Evolutionary conservation across 495 filamentous ascomycete species (phyloP).

Genomic region (Daldinia grandis): DNA sequence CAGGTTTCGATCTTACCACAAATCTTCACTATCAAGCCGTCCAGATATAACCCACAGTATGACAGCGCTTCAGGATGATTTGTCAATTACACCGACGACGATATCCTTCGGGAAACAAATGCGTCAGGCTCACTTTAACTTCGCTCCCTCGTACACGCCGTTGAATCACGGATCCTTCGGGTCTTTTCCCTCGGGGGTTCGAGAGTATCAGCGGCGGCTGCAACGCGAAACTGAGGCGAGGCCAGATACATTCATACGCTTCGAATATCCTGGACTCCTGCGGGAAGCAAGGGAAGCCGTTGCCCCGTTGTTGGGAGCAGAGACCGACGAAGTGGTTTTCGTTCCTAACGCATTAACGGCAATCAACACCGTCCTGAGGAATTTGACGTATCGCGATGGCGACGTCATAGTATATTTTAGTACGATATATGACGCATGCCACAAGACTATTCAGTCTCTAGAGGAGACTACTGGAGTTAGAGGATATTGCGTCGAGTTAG

Average conservation of each 20-base stretch:
- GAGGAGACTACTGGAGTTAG: conserved; percentile 58
- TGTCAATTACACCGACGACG: not conserved
- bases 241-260: conserved; percentile 59
- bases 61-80: conserved; percentile 17
- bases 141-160: conserved; percentile 47
- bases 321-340: conserved; percentile 71
- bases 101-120: conserved; percentile 48
- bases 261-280: conserved; percentile 63
- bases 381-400: conserved; percentile 61
- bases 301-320: conserved; percentile 67
- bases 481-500: conserved; percentile 52
- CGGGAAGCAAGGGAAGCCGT: conserved; percentile 67
- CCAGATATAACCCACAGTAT: conserved; percentile 1
- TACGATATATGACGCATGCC: conserved; percentile 81
- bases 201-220: conserved; percentile 41
- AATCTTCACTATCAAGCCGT: not conserved
- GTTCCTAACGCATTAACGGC: conserved; percentile 83
- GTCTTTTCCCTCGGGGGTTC: conserved; percentile 46
- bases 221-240: conserved; percentile 47
- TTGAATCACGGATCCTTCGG: conserved; percentile 56
- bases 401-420: conserved; percentile 75
- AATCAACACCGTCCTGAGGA: conserved; percentile 80
- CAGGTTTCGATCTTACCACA: not conserved
- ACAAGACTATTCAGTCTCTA: conserved; percentile 74
- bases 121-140: conserved; percentile 49